These are phyloP conservation scores for Suhomyces bokatorum DNA, from an alignment of 1,139 yeast genomes.

Conservation along the genomic window DNA sequence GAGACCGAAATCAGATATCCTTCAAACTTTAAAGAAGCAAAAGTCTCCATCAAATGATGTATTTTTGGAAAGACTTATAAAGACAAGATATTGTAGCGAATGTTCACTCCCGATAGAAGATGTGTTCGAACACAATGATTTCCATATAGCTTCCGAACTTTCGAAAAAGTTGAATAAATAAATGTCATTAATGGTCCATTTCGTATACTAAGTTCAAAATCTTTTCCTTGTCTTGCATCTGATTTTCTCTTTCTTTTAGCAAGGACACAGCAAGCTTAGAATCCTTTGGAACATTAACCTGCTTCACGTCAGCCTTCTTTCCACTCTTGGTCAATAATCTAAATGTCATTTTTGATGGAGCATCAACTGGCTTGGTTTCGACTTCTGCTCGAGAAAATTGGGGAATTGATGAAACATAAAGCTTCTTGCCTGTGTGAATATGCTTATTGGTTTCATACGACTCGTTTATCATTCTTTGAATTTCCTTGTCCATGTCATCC, in stretches of 20 bases:
- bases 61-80: constrained; percentile 21
- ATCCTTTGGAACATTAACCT: constrained; percentile 49
- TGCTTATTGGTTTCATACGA: constrained; percentile 43
- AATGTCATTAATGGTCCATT: constrained; percentile 23
- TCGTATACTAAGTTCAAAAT: constrained; percentile 45
- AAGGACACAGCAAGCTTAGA: constrained; percentile 47
- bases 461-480: constrained; percentile 49
- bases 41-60: constrained; percentile 3
- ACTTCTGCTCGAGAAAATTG: constrained; percentile 5
- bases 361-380: neutral
- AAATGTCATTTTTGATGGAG: constrained; percentile 38
- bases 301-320: constrained; percentile 44
- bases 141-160: constrained; percentile 41
- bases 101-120: constrained; percentile 32
- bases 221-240: constrained; percentile 37
- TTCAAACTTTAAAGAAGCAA: constrained; percentile 21
- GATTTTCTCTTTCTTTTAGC: constrained; percentile 33
- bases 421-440: constrained; percentile 13
- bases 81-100: constrained; percentile 24
- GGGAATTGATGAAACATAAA: constrained; percentile 21
- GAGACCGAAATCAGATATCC: constrained; percentile 19
- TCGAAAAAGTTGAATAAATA: constrained; percentile 28
- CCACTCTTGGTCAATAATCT: constrained; percentile 55
- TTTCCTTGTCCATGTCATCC: constrained; percentile 55
- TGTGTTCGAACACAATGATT: constrained; percentile 43